Percentiles rank a stretch among this genome's conserved stretches.
Conservation (phyloP, 2,329 filamentous ascomycete species). For the Fusarium liriodendri region DNA sequence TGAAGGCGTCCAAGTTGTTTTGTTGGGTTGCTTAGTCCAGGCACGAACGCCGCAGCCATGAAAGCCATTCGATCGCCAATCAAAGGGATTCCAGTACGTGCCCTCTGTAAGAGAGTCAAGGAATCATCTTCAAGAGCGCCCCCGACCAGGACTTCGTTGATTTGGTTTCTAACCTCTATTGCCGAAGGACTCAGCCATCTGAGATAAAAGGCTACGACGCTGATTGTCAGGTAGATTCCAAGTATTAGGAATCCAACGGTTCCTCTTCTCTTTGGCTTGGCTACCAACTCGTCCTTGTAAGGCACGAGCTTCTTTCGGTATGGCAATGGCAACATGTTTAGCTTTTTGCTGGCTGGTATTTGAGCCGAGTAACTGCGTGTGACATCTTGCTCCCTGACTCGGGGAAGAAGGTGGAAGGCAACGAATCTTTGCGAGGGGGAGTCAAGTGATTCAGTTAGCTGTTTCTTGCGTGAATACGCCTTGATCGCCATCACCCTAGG, state of each 20-base stretch:
- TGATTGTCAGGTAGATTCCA: neutral
- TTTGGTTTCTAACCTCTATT: neutral
- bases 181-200: neutral
- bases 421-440: neutral
- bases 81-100: neutral
- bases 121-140: neutral
- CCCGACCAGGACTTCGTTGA: neutral
- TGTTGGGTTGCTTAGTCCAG: neutral
- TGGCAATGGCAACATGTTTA: neutral
- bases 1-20: neutral
- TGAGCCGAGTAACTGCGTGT: conserved; percentile 8
- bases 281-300: neutral
- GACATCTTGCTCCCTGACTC: neutral
- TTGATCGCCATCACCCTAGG: neutral
- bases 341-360: neutral
- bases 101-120: neutral
- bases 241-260: neutral
- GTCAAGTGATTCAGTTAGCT: conserved; percentile 9
- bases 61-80: neutral
- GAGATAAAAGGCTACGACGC: neutral
- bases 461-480: conserved; percentile 9
- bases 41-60: neutral
- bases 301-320: neutral
- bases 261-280: neutral
- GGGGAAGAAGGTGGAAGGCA: neutral